phyloP scores from a whole-genome alignment of 2,329 filamentous ascomycete species.

The Botrytis aclada region DNA sequence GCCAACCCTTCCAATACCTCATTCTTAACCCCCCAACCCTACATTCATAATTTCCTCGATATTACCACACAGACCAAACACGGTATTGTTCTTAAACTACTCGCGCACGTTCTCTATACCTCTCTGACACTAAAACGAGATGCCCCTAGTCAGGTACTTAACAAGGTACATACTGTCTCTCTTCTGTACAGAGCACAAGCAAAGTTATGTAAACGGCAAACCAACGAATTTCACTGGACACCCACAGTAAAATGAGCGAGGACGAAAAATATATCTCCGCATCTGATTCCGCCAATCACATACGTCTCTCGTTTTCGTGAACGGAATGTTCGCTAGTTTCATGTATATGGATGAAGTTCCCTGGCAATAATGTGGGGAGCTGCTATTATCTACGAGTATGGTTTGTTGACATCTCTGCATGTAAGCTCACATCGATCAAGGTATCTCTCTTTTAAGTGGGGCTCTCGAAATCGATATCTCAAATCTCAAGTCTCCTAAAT shows the following conservation, averaged over 20 bases:
- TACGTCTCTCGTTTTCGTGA: neutral
- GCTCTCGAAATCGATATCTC: neutral
- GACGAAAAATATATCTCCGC: neutral
- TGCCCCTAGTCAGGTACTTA: neutral
- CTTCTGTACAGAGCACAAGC: neutral
- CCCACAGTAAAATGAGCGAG: neutral
- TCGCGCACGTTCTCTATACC: neutral
- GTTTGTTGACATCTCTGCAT: neutral
- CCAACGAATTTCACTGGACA: neutral
- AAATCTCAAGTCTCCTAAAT: neutral
- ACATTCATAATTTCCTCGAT: conserved; percentile 9
- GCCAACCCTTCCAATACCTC: neutral
- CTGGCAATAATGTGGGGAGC: neutral
- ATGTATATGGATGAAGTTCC: neutral
- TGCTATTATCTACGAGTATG: neutral
- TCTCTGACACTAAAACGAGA: neutral
- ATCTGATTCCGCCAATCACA: neutral
- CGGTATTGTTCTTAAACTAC: neutral
- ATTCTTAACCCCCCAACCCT: conserved; percentile 2
- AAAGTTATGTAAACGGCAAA: neutral
- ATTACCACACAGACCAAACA: conserved; percentile 4
- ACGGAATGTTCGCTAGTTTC: neutral
- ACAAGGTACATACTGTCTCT: neutral
- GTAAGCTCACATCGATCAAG: neutral
- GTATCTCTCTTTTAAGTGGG: neutral